Evolutionary conservation across 495 filamentous ascomycete genomes (phyloP).

Genomic region (Talaromyces adpressus): DNA sequence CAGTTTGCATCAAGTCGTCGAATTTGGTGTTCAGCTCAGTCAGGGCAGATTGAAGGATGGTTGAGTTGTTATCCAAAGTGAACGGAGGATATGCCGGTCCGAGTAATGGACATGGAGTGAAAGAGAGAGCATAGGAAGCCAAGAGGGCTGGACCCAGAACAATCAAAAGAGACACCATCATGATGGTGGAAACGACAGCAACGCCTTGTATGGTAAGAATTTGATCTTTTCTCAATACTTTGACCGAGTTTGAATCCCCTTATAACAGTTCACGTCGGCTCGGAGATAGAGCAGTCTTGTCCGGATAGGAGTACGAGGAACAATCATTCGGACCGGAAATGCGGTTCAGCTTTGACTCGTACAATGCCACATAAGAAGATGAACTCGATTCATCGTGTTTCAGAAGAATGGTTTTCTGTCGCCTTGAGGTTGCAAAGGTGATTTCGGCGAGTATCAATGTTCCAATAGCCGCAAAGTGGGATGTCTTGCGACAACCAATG

Average conservation of each 20-base stretch:
- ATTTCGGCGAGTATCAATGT: neutral
- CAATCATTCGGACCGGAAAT: neutral
- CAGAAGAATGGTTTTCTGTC: neutral
- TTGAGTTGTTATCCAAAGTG: constrained; percentile 25
- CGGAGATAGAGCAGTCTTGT: constrained; percentile 10
- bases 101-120: constrained; percentile 38
- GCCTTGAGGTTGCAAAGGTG: neutral
- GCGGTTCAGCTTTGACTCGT: neutral
- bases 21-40: constrained; percentile 11
- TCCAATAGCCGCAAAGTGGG: neutral
- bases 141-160: neutral
- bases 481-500: neutral
- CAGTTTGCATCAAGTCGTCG: constrained; percentile 7
- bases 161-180: neutral
- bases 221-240: neutral
- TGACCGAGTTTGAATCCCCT: neutral
- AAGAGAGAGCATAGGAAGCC: constrained; percentile 10
- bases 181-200: neutral
- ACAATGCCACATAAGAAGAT: neutral
- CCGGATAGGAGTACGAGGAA: neutral
- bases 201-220: neutral
- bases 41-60: constrained; percentile 1
- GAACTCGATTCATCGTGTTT: neutral
- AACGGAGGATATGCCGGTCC: constrained; percentile 42
- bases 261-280: constrained; percentile 10